These are phyloP conservation scores for Amborella trichopoda DNA, from an alignment of 164 flowering plant species.

Conservation along the genomic window DNA sequence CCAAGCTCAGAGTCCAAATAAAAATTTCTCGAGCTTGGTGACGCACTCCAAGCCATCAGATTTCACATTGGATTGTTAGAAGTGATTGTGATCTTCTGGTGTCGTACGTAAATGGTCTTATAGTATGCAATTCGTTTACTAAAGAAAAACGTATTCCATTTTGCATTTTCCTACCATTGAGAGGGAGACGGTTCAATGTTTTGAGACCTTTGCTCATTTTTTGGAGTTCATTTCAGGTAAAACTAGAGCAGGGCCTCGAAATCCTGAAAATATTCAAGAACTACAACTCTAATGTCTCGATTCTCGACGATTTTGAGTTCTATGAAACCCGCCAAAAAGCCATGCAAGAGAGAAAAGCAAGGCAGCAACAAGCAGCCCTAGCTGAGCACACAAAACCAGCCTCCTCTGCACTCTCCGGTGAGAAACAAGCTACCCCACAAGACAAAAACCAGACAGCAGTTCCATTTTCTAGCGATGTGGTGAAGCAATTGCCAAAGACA, in stretches of 20 bases:
- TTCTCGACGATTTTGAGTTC: slow-evolving; percentile 62
- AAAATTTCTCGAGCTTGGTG: no score
- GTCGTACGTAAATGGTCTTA: no score
- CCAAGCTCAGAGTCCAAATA: no score
- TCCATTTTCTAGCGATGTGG: slow-evolving; percentile 20
- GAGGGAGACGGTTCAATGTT: no score
- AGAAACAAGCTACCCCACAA: slow-evolving; percentile 20
- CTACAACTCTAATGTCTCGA: slow-evolving; percentile 44
- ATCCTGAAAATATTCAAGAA: slow-evolving; percentile 61
- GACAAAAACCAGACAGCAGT: slow-evolving; percentile 21
- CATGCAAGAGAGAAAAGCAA: slow-evolving; percentile 62
- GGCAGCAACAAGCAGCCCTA: slow-evolving; percentile 24
- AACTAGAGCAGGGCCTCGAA: slow-evolving; percentile 65
- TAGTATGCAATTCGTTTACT: no score
- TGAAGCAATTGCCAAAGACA: slow-evolving; percentile 50
- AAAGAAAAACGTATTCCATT: no score
- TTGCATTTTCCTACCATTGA: no score
- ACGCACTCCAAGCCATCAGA: no score
- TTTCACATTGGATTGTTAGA: no score
- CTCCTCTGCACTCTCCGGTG: background rate
- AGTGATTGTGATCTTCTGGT: no score
- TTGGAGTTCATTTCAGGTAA: slow-evolving; percentile 70
- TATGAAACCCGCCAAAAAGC: slow-evolving; percentile 62
- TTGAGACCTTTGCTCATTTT: no score
- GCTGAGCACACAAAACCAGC: background rate